phyloP scores from a whole-genome alignment of 345 rosid genomes.

The Brassica nigra region DNA sequence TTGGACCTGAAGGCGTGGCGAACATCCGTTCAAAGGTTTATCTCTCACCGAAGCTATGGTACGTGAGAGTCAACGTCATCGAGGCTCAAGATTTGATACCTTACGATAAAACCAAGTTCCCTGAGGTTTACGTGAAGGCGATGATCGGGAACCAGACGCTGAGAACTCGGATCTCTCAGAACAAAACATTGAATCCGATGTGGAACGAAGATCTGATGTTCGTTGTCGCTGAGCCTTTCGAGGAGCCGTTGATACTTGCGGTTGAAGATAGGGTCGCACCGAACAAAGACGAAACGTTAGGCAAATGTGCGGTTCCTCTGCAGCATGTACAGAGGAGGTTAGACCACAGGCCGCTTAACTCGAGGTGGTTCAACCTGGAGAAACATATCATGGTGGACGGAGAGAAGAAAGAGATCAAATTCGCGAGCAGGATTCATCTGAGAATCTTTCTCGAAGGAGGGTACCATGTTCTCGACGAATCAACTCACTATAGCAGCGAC shows the following conservation, averaged over 20 bases:
- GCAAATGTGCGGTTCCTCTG: slow-evolving; percentile 60
- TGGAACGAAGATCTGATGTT: slow-evolving; percentile 99
- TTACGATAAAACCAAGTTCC: slow-evolving; percentile 69
- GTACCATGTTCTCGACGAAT: slow-evolving; percentile 96
- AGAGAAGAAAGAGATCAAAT: slow-evolving; percentile 77
- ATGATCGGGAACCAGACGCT: slow-evolving; percentile 62
- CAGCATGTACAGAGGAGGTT: slow-evolving; percentile 73
- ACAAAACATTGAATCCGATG: slow-evolving; percentile 77
- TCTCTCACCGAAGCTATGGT: slow-evolving; percentile 94
- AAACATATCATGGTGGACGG: slow-evolving; percentile 70
- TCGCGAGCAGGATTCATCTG: slow-evolving; percentile 85
- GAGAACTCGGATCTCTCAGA: slow-evolving; percentile 64
- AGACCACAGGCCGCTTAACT: slow-evolving; percentile 74
- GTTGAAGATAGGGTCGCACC: slow-evolving; percentile 78
- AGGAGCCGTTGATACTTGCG: slow-evolving; percentile 69
- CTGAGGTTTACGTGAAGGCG: slow-evolving; percentile 84
- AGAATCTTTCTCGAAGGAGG: slow-evolving; percentile 92
- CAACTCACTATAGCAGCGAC: slow-evolving; percentile 94
- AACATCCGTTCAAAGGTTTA: slow-evolving; percentile 89
- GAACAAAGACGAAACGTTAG: slow-evolving; percentile 76
- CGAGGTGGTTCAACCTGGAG: slow-evolving; percentile 85
- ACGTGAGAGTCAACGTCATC: slow-evolving; percentile 87
- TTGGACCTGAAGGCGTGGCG: slow-evolving; percentile 58
- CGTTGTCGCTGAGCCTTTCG: slow-evolving; percentile 91
- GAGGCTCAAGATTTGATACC: slow-evolving; percentile 95